Evolutionary conservation across 176 grass and related monocot species (phyloP), one percentile per base, ranked within the genome.

Genomic region (Hsuehochloa calcarea): DNA sequence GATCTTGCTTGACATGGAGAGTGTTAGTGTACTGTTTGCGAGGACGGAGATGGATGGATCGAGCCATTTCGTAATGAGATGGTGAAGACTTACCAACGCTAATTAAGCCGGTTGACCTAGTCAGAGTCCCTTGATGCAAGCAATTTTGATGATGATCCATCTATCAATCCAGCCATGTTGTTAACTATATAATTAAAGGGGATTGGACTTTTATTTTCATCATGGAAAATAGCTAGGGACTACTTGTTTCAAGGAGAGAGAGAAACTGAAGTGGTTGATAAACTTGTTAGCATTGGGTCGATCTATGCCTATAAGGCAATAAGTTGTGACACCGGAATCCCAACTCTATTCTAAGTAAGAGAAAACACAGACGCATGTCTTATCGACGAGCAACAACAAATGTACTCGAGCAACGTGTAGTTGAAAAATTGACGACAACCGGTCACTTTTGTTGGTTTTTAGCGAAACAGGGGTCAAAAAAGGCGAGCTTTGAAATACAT

Each of bases 41-140:
- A 26, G 8, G 54, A 58, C 54, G 46, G 46, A 49, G 46, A 58
- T n/a, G 43, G 27, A 83, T 59, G 25, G 27, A 66, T 66, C 5
- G 20, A 65, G 8, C 72, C 72, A 52, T 55, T 22, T 4, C 9
- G 61, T 84, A 55, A 68, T 47, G 65, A 61, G 84, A 85, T 78
- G 74, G 64, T 5, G 74, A 85, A 78, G 17, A 85, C 64, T 37
- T 60, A 85, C 74, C 83, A 69, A 26, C 83, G 37, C 23, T 46
- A 44, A 76, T 40, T 13, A 68, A 55, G 20, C 1, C 35, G 52
- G 47, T 10, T 20, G 31, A 51, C 63, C 45, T 55, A 56, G 34
- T 70, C 79, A 81, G 44, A 40, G 46, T 22, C 34, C 17, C 78
- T 51, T 11, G 56, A 64, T 65, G 46, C 65, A 27, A 58, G 63